Base-by-base conservation (phyloP, 208 protist species). In the Trypanosoma lewisi region DNA sequence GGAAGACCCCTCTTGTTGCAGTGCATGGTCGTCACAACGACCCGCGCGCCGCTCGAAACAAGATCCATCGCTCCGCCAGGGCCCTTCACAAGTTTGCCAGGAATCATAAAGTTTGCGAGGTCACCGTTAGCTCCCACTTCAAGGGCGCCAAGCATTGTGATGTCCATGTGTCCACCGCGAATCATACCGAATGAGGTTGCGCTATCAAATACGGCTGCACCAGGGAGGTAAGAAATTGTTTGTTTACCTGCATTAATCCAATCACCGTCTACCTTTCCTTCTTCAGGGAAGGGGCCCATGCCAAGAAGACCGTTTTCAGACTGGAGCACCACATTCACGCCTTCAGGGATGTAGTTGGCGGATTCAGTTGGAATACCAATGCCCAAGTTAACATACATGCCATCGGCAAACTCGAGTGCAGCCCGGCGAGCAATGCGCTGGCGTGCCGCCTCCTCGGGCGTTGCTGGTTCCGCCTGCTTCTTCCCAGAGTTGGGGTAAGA, bases 81-180 rank as follows among this genome's bases (percentile, higher is more conserved):
- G 54, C 97, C 98, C 79, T 99, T 99, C 23, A 99, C 94, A 64
- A 99, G 89, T 77, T 98, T 98, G 36, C 94, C 94, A 17, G 98
- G 97, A 67, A 99, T 98, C 48, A 98, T 88, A 95, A 96, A 99
- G 85, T 99, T 99, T 12, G 97, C 97, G 0, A 99, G 77, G 70
- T 99, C 98, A 45, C 98, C 97, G 62, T 86, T 91, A 1, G 73
- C 51, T 8, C 87, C 70, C 8, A 99, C 97, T 75, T 99, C 87
- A 57, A 99, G 88, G 30, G 92, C 97, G 36, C 97, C 98, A 25
- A 99, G 82, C 76, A 99, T 98, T 50, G 97, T 98, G 14, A 98
- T 73, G 70, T 98, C 79, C 65, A 99, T 96, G 64, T 98, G 95
- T 19, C 87, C 94, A 54, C 97, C 98, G 63, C 97, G 87, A 60